These are phyloP conservation scores for Aspergillus carlsbadensis DNA, from an alignment of 495 filamentous ascomycete species.

Conservation along the genomic window DNA sequence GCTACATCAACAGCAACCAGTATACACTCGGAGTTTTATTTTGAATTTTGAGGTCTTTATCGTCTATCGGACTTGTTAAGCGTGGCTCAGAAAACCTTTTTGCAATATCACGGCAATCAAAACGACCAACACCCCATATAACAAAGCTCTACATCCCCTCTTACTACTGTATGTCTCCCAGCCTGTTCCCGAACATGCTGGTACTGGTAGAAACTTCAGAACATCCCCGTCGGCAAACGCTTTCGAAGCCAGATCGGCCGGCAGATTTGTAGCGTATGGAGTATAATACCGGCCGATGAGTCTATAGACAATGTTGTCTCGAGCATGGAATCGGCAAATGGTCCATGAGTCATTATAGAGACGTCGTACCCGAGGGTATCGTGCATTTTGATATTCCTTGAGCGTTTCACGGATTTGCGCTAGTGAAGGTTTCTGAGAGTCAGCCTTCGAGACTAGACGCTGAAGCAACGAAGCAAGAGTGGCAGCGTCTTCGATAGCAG, in stretches of 20 bases:
- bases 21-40: background rate
- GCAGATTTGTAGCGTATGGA: slow-evolving; percentile 16
- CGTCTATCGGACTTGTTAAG: too few relatives aligned
- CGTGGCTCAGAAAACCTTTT: background rate
- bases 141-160: background rate
- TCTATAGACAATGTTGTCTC: slow-evolving; percentile 10
- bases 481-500: slow-evolving; percentile 29
- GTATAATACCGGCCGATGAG: slow-evolving; percentile 18
- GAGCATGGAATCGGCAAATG: slow-evolving; percentile 18
- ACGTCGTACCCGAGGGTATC: slow-evolving; percentile 9
- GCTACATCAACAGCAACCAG: too few relatives aligned
- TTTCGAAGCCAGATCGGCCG: slow-evolving; percentile 19
- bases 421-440: background rate
- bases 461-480: slow-evolving; percentile 16
- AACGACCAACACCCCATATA: background rate
- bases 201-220: slow-evolving; percentile 6
- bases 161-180: slow-evolving; percentile 3
- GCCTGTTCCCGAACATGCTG: slow-evolving; percentile 1
- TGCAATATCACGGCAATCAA: background rate
- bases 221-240: slow-evolving; percentile 12
- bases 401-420: slow-evolving; percentile 5
- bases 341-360: slow-evolving; percentile 14
- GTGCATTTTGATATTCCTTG: background rate
- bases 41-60: too few relatives aligned
- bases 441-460: background rate